These are phyloP conservation scores for Diaporthe longicolla DNA, from an alignment of 2,329 filamentous ascomycete species.

Conservation along the genomic window DNA sequence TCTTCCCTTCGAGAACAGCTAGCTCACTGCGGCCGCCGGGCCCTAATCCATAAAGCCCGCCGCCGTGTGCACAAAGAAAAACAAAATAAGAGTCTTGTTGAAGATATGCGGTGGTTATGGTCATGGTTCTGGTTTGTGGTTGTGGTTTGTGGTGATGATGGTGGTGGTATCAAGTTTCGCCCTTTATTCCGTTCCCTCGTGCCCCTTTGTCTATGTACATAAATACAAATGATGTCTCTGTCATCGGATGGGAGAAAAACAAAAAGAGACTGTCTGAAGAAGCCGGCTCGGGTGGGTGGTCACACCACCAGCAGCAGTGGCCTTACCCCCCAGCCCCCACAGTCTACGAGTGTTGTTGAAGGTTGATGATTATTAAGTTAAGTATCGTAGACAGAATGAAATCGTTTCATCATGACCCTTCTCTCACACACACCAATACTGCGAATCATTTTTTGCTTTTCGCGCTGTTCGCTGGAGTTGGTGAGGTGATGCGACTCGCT, in stretches of 20 bases:
- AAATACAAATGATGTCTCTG: constrained; percentile 38
- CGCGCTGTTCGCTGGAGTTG: background rate
- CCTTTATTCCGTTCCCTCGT: constrained; percentile 30
- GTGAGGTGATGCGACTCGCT: background rate
- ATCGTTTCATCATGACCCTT: constrained; percentile 38
- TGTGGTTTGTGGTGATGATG: background rate
- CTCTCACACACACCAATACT: background rate
- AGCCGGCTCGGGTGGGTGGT: constrained; percentile 7
- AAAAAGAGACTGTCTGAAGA: constrained; percentile 29
- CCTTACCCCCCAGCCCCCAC: too few species aligned
- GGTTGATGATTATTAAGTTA: constrained; percentile 34
- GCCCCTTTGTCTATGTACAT: constrained; percentile 40
- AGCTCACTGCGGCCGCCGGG: background rate
- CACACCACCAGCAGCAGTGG: constrained; percentile 14
- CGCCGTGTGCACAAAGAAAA: background rate
- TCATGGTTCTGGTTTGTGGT: background rate
- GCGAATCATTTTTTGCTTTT: background rate
- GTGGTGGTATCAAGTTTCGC: constrained; percentile 37
- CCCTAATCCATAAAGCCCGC: background rate
- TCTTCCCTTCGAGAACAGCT: background rate
- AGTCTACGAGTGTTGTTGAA: constrained; percentile 19
- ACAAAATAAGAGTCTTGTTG: background rate
- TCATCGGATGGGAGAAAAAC: constrained; percentile 17
- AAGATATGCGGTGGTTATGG: background rate
- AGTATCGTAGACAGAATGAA: constrained; percentile 40